Conservation (phyloP, 106 monocot species). For the Vanilla planifolia region DNA sequence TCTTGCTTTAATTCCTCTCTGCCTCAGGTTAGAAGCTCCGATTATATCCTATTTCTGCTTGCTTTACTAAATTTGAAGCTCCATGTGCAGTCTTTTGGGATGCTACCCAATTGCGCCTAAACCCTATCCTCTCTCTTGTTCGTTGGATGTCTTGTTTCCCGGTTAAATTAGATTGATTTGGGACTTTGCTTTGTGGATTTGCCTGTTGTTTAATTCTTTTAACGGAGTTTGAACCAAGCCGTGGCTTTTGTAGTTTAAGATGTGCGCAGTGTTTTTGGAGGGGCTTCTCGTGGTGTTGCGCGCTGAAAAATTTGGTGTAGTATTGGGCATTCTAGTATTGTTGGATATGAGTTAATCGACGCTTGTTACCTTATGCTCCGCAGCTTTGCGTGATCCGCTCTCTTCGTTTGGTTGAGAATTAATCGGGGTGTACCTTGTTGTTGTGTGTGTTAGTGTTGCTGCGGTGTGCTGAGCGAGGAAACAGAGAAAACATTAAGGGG, state of each 20-base stretch:
- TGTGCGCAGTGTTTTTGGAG: background rate
- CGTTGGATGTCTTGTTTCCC: background rate
- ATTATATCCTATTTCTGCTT: background rate
- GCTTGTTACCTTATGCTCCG: background rate
- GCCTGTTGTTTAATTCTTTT: background rate
- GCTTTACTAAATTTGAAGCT: constrained; percentile 4
- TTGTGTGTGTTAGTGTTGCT: background rate
- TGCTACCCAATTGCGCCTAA: background rate
- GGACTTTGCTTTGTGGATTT: background rate
- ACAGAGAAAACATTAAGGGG: too few relatives aligned
- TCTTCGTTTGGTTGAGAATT: background rate
- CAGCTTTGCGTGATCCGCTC: background rate
- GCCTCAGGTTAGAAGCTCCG: background rate
- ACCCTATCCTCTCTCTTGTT: background rate
- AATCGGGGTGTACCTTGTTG: background rate
- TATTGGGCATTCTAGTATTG: background rate
- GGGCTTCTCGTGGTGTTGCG: background rate
- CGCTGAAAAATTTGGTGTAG: background rate
- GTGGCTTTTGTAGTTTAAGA: too few relatives aligned
- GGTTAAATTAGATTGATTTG: background rate
- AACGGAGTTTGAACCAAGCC: background rate
- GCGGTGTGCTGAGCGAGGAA: background rate
- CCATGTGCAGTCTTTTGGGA: background rate
- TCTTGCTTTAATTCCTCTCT: background rate
- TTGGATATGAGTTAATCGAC: background rate